A percentile compares a stretch with the other conserved stretches of the same genome.
Evolutionary conservation across 2,329 filamentous ascomycete genomes (phyloP).

Genomic region (Daldinia eschscholtzii): DNA sequence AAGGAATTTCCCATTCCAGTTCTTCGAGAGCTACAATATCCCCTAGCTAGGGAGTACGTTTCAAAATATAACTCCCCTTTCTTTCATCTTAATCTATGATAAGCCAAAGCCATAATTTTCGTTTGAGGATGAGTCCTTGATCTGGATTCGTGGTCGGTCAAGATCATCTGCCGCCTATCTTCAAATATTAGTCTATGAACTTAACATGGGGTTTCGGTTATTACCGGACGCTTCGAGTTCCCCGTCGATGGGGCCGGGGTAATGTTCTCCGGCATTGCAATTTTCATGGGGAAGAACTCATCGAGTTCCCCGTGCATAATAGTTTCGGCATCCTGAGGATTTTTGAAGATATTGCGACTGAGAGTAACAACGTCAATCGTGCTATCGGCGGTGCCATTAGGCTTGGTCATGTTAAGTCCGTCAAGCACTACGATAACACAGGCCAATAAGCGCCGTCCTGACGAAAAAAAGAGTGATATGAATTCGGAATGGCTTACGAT

Average conservation of each 20-base stretch:
- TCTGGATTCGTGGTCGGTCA: not conserved
- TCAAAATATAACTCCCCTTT: not conserved
- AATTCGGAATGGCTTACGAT: constrained; percentile 2
- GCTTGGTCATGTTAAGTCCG: not conserved
- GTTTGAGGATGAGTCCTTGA: not conserved
- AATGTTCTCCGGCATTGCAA: not conserved
- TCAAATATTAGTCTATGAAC: not conserved
- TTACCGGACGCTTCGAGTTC: not conserved
- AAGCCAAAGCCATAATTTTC: not conserved
- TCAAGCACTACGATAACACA: not conserved
- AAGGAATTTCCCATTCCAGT: no score
- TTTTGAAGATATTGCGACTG: not conserved
- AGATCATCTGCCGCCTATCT: not conserved
- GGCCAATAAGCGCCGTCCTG: not conserved
- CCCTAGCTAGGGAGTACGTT: no score
- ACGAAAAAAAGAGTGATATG: not conserved
- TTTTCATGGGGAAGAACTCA: constrained; percentile 1
- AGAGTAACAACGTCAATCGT: not conserved
- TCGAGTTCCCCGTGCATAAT: not conserved
- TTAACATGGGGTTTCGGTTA: no score
- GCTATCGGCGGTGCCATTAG: not conserved
- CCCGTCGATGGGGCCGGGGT: not conserved
- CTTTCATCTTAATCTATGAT: not conserved
- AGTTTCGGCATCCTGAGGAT: not conserved
- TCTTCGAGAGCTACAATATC: no score